Base-by-base conservation (phyloP, 192 early-diverging fungal species). In the Coemansia sp. region DNA sequence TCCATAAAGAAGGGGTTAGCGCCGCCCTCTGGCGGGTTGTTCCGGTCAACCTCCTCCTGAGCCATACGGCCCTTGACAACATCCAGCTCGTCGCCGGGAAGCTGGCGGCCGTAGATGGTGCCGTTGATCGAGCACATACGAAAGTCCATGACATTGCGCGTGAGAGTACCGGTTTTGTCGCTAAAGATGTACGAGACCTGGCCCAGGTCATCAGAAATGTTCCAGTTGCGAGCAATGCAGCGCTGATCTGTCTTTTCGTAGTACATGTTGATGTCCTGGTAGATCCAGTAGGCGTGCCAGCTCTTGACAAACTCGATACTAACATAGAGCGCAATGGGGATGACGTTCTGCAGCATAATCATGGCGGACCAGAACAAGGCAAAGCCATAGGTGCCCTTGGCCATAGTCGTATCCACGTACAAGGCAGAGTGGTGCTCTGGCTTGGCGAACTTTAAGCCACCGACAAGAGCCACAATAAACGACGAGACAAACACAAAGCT, bases 161-260 rank as follows among this genome's bases (percentile, higher is more conserved):
- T 98, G 45, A 98, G 74, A 5, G 95, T 95, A 13, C 95, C 95
- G 14, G 95, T 98, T 59, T 98, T 98, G 73, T 98, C 95, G 20
- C 87, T 88, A 58, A 98, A 98, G 1, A 98, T 83, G 62, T 98
- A 98, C 58, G 94, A 90, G 25, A 98, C 92, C 61, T 95, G 92
- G 45, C 92, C 93, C 36, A 98, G 73, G 58, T 98, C 96, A 56
- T 98, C 96, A 10, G 89, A 92, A 18, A 98, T 72, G 62, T 94
- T 97, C 93, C 93, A 97, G 60, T 69, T 68, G 27, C 60, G 64
- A 0, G 71, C 67, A 3, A 66, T 42, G 29, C 67, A 75, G 20
- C 63, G 62, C 50, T 61, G 60, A 40, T 70, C 59, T 3, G 60
- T 53, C 23, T 44, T 45, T n/a, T 34, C 49, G 52, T 78, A 78